Evolutionary conservation across 352 stramenopile genomes (phyloP).

Genomic region (Globisporangium apiculatum): DNA sequence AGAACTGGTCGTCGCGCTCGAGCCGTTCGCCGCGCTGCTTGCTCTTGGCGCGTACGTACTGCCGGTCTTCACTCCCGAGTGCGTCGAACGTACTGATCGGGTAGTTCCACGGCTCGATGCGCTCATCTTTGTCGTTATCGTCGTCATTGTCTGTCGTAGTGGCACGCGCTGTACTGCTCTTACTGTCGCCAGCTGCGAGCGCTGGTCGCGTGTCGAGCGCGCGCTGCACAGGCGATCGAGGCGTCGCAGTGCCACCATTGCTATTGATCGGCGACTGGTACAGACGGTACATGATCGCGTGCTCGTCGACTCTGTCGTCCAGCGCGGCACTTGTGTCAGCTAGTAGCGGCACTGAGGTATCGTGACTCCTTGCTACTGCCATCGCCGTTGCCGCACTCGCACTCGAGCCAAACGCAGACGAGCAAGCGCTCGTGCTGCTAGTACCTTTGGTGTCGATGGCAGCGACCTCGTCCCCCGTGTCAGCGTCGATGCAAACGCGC

Average conservation of each 20-base stretch:
- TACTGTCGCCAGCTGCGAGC: neutral
- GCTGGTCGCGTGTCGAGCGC: neutral
- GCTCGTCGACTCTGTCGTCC: slow-evolving; percentile 1
- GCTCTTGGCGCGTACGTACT: slow-evolving; percentile 57
- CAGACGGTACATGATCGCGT: slow-evolving; percentile 8
- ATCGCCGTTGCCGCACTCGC: neutral
- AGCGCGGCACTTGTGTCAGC: neutral
- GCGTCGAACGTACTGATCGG: slow-evolving; percentile 57
- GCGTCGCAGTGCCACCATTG: neutral
- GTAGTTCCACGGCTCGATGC: slow-evolving; percentile 47
- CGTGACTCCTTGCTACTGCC: neutral
- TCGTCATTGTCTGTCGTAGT: neutral
- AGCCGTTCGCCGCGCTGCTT: slow-evolving; percentile 44
- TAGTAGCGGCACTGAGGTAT: too few species aligned
- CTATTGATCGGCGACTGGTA: neutral
- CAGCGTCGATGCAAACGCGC: slow-evolving; percentile 44
- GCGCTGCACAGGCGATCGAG: too few species aligned
- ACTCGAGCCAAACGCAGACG: neutral
- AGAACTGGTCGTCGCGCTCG: slow-evolving; percentile 60
- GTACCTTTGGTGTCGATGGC: neutral
- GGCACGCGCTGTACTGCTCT: neutral
- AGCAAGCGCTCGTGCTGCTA: neutral
- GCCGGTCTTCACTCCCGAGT: slow-evolving; percentile 49
- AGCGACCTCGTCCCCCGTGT: slow-evolving; percentile 26
- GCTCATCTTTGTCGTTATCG: slow-evolving; percentile 10